Base-by-base conservation (phyloP, 2,329 filamentous ascomycete genomes). In the Fusarium verticillioides region DNA sequence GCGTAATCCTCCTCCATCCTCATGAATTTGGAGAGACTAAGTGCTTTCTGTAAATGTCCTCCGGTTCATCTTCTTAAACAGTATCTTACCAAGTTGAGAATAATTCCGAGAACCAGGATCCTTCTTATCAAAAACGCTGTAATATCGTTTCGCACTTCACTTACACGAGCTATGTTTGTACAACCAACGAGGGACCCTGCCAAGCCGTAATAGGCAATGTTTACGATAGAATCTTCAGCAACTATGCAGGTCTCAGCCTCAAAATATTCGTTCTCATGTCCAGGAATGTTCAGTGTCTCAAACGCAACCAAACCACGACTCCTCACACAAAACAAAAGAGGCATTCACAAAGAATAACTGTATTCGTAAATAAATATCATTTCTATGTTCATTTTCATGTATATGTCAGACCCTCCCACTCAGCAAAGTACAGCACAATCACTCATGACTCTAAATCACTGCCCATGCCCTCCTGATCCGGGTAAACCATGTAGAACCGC, bases 381-480 rank as follows among this genome's bases (percentile, higher is more conserved):
- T 70, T 70, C 59, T 70, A 70, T 70, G 49, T 54, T 49, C 32
- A 39, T 40, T 46, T 53, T 39, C 32, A 37, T 46, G 52, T 43
- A 40, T n/a, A 40, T 60, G 28, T 23, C 42, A 36, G 26, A 21
- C 39, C 16, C 44, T 9, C 12, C 34, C 19, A 32, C 30, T 34
- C n/a, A 18, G 37, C 39, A 63, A 60, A 28, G 16, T 23, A 63
- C 34, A 49, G 30, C 23, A 30, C 15, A 56, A 44, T 11, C 42
- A 36, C 12, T 36, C 40, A 26, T 60, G 60, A 26, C 40, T 58
- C 57, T 70, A 62, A 70, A 61, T 65, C 68, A 66, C 73, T 70
- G 23, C 68, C 19, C 46, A 46, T 67, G 59, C 36, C 59, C 57
- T 72, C 63, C 66, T 37, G 18, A 43, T 70, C 53, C 44, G 37